Evolutionary conservation across 345 rosid species (phyloP).

Genomic region (Eucalyptus lansdowneana): DNA sequence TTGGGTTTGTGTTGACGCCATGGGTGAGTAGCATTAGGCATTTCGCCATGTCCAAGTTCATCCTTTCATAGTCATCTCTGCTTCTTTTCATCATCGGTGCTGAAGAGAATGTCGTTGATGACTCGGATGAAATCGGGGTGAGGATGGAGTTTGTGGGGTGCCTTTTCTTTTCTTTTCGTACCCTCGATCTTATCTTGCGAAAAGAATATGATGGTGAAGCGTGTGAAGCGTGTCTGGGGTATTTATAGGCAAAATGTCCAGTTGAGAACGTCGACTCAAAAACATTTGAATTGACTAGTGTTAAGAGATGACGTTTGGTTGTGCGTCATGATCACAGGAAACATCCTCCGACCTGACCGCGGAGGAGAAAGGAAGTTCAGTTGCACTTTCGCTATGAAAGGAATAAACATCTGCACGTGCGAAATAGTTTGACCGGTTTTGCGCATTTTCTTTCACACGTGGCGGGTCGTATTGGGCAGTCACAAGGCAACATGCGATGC

Average conservation of each 20-base stretch:
- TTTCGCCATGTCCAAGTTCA: constrained; percentile 25
- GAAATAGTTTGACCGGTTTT: background rate
- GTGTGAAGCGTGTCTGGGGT: background rate
- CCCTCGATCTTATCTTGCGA: background rate
- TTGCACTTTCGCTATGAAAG: background rate
- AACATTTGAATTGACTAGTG: background rate
- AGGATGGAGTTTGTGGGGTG: background rate
- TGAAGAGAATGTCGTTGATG: background rate
- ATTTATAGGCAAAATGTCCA: background rate
- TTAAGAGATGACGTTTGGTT: too few species aligned
- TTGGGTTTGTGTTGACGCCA: background rate
- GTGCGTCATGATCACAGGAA: background rate
- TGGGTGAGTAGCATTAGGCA: constrained; percentile 29
- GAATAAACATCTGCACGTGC: background rate
- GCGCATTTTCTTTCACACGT: background rate
- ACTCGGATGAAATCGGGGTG: background rate
- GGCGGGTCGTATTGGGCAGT: background rate
- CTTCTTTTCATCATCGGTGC: constrained; percentile 26
- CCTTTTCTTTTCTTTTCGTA: background rate
- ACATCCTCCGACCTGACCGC: background rate
- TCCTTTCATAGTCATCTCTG: constrained; percentile 8
- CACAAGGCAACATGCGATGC: background rate
- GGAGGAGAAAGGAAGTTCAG: background rate
- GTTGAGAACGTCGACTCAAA: background rate
- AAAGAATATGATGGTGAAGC: background rate